phyloP scores from a whole-genome alignment of 192 early-diverging fungal genomes.

The Tieghemiomyces parasiticus region DNA sequence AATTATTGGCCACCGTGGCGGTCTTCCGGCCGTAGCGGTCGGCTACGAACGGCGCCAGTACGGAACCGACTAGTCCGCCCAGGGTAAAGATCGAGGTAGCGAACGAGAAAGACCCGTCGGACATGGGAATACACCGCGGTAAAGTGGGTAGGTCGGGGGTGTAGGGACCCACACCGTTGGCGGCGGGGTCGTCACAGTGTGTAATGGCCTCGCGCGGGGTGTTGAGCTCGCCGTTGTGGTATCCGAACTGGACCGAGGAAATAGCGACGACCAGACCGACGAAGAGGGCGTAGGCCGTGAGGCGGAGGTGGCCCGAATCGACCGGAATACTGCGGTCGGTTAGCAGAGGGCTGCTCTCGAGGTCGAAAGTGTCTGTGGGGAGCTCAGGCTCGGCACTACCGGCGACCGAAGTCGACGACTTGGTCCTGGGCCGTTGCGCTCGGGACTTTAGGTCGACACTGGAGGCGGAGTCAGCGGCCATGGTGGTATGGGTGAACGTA shows the following conservation, averaged over 20 bases:
- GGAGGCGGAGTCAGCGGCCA: no score
- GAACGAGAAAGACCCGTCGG: slow-evolving; percentile 35
- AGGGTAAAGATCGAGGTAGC: slow-evolving; percentile 41
- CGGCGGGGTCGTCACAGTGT: not conserved
- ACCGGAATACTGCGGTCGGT: not conserved
- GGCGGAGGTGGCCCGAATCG: not conserved
- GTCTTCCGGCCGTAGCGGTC: slow-evolving; percentile 53
- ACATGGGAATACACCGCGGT: slow-evolving; percentile 56
- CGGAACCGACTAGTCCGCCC: slow-evolving; percentile 63
- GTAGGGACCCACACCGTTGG: not conserved
- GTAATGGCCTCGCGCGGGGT: slow-evolving; percentile 1
- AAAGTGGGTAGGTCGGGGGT: slow-evolving; percentile 12
- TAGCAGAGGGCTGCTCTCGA: slow-evolving; percentile 14
- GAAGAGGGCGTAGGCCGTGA: slow-evolving; percentile 2
- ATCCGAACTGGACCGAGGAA: not conserved
- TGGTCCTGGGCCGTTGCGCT: no score
- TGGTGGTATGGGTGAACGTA: no score
- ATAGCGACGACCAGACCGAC: not conserved
- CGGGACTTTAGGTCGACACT: no score
- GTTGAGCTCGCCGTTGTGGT: slow-evolving; percentile 6
- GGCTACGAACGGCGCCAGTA: slow-evolving; percentile 42
- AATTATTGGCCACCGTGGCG: slow-evolving; percentile 51
- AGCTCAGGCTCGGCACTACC: no score
- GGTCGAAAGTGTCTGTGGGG: no score
- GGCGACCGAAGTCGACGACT: no score